Evolutionary conservation across 805 yeast species (phyloP), one percentile per base, ranked within the genome.

Genomic region (Saturnispora dispora): DNA sequence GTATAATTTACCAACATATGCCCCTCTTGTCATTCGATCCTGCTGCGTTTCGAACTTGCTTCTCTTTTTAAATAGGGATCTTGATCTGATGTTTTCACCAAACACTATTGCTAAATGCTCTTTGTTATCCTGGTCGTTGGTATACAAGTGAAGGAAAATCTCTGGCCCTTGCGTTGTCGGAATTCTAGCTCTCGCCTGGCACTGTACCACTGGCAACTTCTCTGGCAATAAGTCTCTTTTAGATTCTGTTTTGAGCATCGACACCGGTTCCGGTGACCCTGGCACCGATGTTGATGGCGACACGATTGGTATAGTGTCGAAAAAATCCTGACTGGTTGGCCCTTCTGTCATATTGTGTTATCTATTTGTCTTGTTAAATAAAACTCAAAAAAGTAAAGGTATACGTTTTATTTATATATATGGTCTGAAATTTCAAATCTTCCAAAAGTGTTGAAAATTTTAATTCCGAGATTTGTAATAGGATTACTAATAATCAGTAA

Each of bases 1-100:
- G 58, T 79, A 82, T 49, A 93, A 71, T 61, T 81, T 82, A 5
- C 99, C 99, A 32, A 87, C 80, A 59, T 93, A 93, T 0, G 99
- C 99, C 27, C 99, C 99, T 58, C 99, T 77, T n/a, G 95, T 89
- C 97, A 93, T 93, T 58, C 99, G 70, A 64, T 88, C 97, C 59
- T 80, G 83, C 67, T 89, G 97, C 0, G 96, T 74, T 56, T 93
- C 99, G 44, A 79, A 79, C 0, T 70, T 70, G 6, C 23, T 18
- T 49, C 87, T 71, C 47, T 69, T 70, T 44, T 70, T 75, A 69
- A 80, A 93, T 47, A 93, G 71, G 3, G 88, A 72, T 61, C 77
- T 75, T 2, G 96, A 88, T 57, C 96, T 75, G 49, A 93, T 83
- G 58, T 85, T 85, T 61, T 88, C 96, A 9, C 98, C 97, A 70